Evolutionary conservation across 1,284 basidiomycete genomes (phyloP), one percentile per base, ranked within the genome.

Genomic region (Ganoderma meredithae): DNA sequence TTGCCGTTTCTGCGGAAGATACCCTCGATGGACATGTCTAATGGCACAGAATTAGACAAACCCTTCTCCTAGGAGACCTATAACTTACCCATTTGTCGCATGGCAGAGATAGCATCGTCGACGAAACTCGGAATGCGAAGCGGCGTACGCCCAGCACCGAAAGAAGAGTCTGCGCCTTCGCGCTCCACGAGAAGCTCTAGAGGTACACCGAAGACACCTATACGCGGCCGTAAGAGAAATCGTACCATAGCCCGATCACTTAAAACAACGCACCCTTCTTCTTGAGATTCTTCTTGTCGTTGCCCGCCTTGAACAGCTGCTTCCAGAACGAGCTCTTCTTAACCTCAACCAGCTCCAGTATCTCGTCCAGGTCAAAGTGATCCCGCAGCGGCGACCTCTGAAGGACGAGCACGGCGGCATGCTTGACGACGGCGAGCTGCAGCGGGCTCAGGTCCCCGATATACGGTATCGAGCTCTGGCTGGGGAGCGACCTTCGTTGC

Each of bases 1-100:
- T 99, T 99, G 66, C 97, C 97, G 78, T 98, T 99, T 84, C 98
- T 97, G 64, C 97, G 89, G 87, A 99, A 99, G 71, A 99, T 98
- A 69, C 97, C 97, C 81, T 99, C 98, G 47, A 99, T 88, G 5
- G 97, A 98, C 93, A 99, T 95, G 81, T 99, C 96, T 97, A 74
- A 15, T 6, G 39, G 64, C 65, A 66, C 52, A 25, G 25, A 56
- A 67, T 53, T 61, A 66, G 58, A 36, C 41, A 47, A 3, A 49
- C 17, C 17, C 3, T 33, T n/a, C 15, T 25, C 5, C 47, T 36
- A 40, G 12, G 8, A 12, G 68, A n/a, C 39, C 39, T 25, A 39
- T 61, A 62, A 86, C 94, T 76, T 71, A 97, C 96, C 97, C 97
- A 99, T 99, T 81, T 99, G 97, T 78, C 94, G 88, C 97, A 99